Evolutionary conservation across 2,329 filamentous ascomycete genomes (phyloP).

Genomic region (Ophiostoma ulmi): DNA sequence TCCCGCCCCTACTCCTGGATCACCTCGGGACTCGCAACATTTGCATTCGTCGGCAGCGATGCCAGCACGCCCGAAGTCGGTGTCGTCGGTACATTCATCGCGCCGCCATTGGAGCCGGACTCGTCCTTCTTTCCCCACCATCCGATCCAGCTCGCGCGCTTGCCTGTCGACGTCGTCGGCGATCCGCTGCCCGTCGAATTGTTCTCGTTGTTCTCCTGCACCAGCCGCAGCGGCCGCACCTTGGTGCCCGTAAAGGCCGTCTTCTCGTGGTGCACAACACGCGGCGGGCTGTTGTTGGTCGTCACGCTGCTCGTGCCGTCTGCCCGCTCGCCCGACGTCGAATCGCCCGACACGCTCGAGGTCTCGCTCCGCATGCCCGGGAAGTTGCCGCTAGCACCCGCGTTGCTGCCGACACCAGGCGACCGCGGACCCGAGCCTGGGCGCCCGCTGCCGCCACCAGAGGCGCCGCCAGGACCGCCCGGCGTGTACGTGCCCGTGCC

Average conservation of each 20-base stretch:
- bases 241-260: conserved; percentile 62
- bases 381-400: conserved; percentile 53
- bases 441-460: background rate
- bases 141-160: conserved; percentile 61
- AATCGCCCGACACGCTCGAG: conserved; percentile 63
- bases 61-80: conserved; percentile 4
- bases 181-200: conserved; percentile 27
- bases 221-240: conserved; percentile 76
- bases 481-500: conserved; percentile 32
- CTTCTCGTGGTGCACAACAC: conserved; percentile 44
- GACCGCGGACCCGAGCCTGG: conserved; percentile 46
- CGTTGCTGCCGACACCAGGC: conserved; percentile 39
- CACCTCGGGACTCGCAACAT: conserved; percentile 17
- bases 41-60: background rate
- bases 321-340: conserved; percentile 39
- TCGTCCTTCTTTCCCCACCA: conserved; percentile 53
- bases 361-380: conserved; percentile 64
- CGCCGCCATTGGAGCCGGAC: conserved; percentile 7
- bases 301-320: conserved; percentile 60
- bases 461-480: conserved; percentile 28
- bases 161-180: conserved; percentile 44
- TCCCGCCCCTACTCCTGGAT: conserved; percentile 24
- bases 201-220: conserved; percentile 64
- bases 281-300: conserved; percentile 48
- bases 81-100: background rate